These are phyloP conservation scores for Dicorynia guianensis DNA, from an alignment of 306 rosid species.

Conservation along the genomic window DNA sequence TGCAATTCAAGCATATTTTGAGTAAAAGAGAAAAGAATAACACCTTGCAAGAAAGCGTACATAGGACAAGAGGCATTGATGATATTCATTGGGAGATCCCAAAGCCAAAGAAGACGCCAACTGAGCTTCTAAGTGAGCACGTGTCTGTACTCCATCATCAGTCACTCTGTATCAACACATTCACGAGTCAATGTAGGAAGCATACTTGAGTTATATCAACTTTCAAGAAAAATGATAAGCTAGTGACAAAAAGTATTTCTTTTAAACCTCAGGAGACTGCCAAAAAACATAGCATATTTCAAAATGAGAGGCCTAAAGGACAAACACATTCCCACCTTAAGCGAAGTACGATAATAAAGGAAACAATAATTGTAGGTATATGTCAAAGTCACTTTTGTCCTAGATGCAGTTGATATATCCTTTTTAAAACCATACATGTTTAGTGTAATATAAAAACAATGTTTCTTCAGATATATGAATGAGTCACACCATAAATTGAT, in stretches of 20 bases:
- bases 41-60: constrained; percentile 95
- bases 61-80: constrained; percentile 86
- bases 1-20: constrained; percentile 22
- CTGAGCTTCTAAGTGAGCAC: constrained; percentile 96
- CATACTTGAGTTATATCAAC: constrained; percentile 1
- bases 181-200: constrained; percentile 28
- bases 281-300: not conserved
- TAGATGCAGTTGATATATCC: not conserved
- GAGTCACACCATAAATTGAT: not conserved
- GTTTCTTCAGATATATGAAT: not conserved
- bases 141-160: constrained; percentile 95
- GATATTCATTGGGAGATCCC: constrained; percentile 92
- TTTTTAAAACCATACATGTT: not conserved
- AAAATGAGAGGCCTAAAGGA: constrained; percentile 23
- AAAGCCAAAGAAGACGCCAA: constrained; percentile 87
- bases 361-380: constrained; percentile 2
- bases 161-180: constrained; percentile 70
- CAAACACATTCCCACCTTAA: constrained; percentile 26
- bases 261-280: constrained; percentile 7
- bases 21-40: constrained; percentile 4
- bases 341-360: not conserved
- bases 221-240: not conserved
- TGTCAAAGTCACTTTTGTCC: not conserved
- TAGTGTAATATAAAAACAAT: not conserved
- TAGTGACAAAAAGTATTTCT: constrained; percentile 1